Conservation (phyloP, 208 protist genomes). For the Leishmania turanica region DNA sequence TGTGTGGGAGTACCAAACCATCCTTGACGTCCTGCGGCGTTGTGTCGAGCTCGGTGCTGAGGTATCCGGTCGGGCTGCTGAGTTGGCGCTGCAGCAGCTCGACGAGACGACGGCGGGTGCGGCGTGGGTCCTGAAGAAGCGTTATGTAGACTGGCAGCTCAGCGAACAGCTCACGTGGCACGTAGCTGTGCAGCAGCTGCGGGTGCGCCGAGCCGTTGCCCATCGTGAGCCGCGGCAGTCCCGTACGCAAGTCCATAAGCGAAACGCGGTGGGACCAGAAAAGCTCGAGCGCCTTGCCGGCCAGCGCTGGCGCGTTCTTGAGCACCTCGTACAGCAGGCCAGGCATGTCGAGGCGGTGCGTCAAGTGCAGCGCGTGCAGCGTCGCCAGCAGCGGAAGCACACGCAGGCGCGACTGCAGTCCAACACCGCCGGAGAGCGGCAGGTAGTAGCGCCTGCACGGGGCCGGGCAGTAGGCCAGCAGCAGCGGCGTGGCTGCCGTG, state of each 20-base stretch:
- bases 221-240: slow-evolving; percentile 47
- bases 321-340: slow-evolving; percentile 82
- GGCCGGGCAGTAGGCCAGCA: slow-evolving; percentile 50
- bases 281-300: slow-evolving; percentile 65
- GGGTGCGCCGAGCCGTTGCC: slow-evolving; percentile 40
- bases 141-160: slow-evolving; percentile 71
- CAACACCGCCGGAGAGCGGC: slow-evolving; percentile 57
- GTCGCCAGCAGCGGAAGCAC: slow-evolving; percentile 74
- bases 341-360: slow-evolving; percentile 65
- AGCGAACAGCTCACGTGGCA: slow-evolving; percentile 72
- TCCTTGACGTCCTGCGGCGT: slow-evolving; percentile 58
- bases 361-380: slow-evolving; percentile 74
- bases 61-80: slow-evolving; percentile 75
- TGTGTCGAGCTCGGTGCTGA: slow-evolving; percentile 75
- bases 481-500: slow-evolving; percentile 52
- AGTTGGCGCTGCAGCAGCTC: slow-evolving; percentile 85
- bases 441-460: slow-evolving; percentile 73
- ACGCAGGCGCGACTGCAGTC: slow-evolving; percentile 77
- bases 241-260: slow-evolving; percentile 55
- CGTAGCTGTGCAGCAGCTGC: slow-evolving; percentile 59
- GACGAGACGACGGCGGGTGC: slow-evolving; percentile 68
- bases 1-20: slow-evolving; percentile 70
- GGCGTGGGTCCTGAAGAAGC: slow-evolving; percentile 64
- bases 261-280: slow-evolving; percentile 67
- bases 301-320: slow-evolving; percentile 77